Percentiles rank a stretch among this genome's conserved stretches.
These are phyloP conservation scores for Streptanthus diversifolius DNA, from an alignment of 345 rosid species.

Conservation along the genomic window DNA sequence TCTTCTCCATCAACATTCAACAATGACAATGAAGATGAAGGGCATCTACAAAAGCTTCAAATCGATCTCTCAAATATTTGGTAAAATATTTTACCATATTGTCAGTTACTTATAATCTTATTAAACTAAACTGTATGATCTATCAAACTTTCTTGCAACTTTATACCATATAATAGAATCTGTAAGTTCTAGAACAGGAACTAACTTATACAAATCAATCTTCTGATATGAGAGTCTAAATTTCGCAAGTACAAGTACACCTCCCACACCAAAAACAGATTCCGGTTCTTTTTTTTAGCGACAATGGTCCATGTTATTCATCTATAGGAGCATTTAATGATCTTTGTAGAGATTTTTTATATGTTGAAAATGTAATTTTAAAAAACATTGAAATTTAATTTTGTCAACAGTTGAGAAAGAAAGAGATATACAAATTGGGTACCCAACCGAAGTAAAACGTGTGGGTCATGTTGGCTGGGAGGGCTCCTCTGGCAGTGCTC, in stretches of 20 bases:
- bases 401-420: conserved; percentile 54
- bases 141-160: background rate
- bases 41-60: conserved; percentile 88
- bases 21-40: conserved; percentile 82
- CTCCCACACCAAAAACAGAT: background rate
- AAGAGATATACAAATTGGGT: conserved; percentile 74
- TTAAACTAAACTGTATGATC: background rate
- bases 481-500: conserved; percentile 65
- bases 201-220: background rate
- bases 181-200: background rate
- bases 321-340: background rate
- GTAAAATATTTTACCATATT: conserved; percentile 33
- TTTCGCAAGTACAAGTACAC: background rate
- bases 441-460: conserved; percentile 90
- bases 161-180: background rate
- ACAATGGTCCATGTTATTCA: conserved; percentile 3
- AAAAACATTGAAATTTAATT: background rate
- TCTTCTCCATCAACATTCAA: conserved; percentile 17
- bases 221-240: background rate
- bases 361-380: background rate
- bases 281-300: background rate
- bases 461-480: conserved; percentile 91
- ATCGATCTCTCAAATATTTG: conserved; percentile 76
- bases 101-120: background rate
- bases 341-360: background rate